Evolutionary conservation across 352 stramenopile genomes (phyloP).

Genomic region (Phytopythium kandeliae): DNA sequence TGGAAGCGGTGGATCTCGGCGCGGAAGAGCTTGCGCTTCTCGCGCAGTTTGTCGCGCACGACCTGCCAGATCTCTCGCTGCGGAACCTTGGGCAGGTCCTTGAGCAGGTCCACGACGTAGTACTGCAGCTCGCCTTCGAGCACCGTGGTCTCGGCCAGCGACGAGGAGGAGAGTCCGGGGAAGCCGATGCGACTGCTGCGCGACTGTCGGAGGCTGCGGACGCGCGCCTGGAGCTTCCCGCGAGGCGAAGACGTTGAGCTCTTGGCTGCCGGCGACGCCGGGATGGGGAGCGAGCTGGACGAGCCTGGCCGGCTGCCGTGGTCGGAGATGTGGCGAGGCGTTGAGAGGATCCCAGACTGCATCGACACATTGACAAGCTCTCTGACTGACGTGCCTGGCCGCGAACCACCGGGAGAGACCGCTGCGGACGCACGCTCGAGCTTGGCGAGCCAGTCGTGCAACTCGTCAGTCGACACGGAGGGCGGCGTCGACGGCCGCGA

Average conservation of each 20-base stretch:
- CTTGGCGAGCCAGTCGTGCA: slow-evolving; percentile 55
- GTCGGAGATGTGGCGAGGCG: background rate
- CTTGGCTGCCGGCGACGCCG: background rate
- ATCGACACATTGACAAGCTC: slow-evolving; percentile 29
- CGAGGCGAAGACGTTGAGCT: slow-evolving; percentile 2
- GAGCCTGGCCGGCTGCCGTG: background rate
- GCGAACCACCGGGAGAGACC: background rate
- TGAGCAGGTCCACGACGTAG: slow-evolving; percentile 63
- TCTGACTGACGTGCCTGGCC: slow-evolving; percentile 7
- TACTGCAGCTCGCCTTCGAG: slow-evolving; percentile 43
- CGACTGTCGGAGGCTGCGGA: slow-evolving; percentile 23
- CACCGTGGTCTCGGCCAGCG: slow-evolving; percentile 10
- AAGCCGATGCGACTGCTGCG: slow-evolving; percentile 1
- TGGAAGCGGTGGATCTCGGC: slow-evolving; percentile 61
- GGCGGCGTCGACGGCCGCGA: background rate
- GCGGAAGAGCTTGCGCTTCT: slow-evolving; percentile 54
- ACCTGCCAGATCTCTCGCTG: slow-evolving; percentile 29
- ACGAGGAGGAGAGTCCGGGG: slow-evolving; percentile 2
- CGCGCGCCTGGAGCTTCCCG: slow-evolving; percentile 21
- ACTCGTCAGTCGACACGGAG: slow-evolving; percentile 11
- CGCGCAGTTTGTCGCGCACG: slow-evolving; percentile 47
- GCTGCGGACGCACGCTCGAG: slow-evolving; percentile 27
- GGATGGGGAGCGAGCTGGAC: background rate
- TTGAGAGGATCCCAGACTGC: slow-evolving; percentile 19
- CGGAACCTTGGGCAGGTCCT: slow-evolving; percentile 46